Evolutionary conservation across 176 grass and related monocot species (phyloP), one percentile per base, ranked within the genome.

Genomic region (Musa beccarii): DNA sequence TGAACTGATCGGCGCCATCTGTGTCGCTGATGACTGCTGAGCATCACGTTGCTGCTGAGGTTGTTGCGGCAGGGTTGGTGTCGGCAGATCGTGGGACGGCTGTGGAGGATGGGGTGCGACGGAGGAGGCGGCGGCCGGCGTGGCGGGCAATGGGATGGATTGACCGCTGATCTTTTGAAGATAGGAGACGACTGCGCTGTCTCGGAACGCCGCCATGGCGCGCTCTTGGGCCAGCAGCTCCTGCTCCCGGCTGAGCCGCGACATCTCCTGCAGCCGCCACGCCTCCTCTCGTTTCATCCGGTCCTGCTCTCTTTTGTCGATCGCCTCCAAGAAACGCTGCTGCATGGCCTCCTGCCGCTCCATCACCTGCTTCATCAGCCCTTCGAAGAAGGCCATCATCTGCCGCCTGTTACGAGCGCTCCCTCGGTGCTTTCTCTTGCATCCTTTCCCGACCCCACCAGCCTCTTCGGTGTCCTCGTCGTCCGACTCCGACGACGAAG

Each of bases 311-410:
- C 85, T 72, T 29, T 86, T 26, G 62, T 92, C 89, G 15, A 92
- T 82, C 72, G 82, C 80, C 64, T 90, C 88, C 1, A 90, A 78
- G 54, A 96, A 85, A 8, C 84, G 71, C 52, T 81, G 78, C 78
- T 92, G 84, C 87, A 83, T 89, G 66, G 77, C 81, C 81, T 92
- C 87, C 85, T 96, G 89, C 81, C 79, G 72, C 83, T 92, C 87
- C 82, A 92, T 85, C 65, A 92, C 81, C 76, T 84, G 89, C 54
- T 73, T 88, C 81, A 87, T 86, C 49, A 92, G 72, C 2, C 83
- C 77, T 77, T 96, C 87, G 54, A 92, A 84, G 83, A 96, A 89
- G 59, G 76, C 65, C 84, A 76, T 92, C 80, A 88, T 73, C 77
- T 87, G 77, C 72, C 24, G 52, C 13, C n/a, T 51, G 6, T 9